Percentiles rank a stretch among this genome's conserved stretches.
phyloP scores from a whole-genome alignment of 2,329 filamentous ascomycete genomes.

The Sphaerostilbella broomeana region DNA sequence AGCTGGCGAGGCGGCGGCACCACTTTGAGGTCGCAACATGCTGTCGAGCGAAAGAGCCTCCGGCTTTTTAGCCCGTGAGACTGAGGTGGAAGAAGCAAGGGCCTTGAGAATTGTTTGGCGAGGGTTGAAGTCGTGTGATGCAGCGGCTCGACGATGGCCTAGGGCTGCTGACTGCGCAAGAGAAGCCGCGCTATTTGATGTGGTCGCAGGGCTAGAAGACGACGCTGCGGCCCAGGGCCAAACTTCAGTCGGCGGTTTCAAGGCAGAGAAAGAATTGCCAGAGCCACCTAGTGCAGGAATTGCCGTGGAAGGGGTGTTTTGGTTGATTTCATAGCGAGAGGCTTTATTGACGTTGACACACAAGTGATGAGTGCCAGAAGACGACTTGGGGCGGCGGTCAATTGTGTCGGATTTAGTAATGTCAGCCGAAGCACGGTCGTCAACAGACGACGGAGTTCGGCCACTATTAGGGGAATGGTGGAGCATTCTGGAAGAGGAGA shows the following conservation, averaged over 20 bases:
- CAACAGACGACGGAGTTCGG: slow-evolving; percentile 4
- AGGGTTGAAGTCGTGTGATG: slow-evolving; percentile 59
- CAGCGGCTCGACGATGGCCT: slow-evolving; percentile 40
- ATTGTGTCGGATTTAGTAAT: slow-evolving; percentile 12
- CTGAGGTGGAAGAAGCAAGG: slow-evolving; percentile 50
- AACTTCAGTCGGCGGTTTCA: slow-evolving; percentile 5
- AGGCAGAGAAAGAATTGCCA: slow-evolving; percentile 3
- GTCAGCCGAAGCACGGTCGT: slow-evolving; percentile 6
- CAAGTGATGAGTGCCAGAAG: slow-evolving; percentile 15
- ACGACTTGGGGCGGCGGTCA: slow-evolving; percentile 16
- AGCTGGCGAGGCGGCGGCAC: slow-evolving; percentile 13
- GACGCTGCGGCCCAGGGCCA: neutral
- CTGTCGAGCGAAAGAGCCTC: slow-evolving; percentile 56
- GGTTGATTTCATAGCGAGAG: slow-evolving; percentile 16
- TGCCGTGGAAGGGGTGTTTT: slow-evolving; percentile 18
- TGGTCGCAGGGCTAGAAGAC: neutral
- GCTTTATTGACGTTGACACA: slow-evolving; percentile 19
- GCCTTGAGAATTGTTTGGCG: slow-evolving; percentile 80
- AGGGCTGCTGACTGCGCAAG: neutral
- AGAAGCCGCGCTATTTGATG: neutral
- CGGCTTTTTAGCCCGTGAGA: slow-evolving; percentile 48
- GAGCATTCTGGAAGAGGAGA: slow-evolving; percentile 17
- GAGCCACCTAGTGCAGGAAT: slow-evolving; percentile 23
- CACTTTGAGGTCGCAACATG: slow-evolving; percentile 31
- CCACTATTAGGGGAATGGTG: slow-evolving; percentile 3